phyloP scores from a whole-genome alignment of 1,139 yeast genomes.

The Saccharomycopsis hybrid region DNA sequence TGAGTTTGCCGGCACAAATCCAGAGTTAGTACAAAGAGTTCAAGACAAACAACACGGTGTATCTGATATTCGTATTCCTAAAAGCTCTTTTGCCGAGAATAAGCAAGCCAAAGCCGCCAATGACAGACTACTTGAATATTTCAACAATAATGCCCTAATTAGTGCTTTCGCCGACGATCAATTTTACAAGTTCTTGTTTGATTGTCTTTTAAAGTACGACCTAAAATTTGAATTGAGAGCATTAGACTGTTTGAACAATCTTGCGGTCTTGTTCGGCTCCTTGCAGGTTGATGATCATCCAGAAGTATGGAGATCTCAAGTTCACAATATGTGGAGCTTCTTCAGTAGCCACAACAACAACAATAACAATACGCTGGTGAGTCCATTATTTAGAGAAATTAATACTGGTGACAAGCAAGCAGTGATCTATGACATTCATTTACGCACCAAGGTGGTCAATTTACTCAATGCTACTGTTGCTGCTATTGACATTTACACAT shows the following conservation, averaged over 20 bases:
- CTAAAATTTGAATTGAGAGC: conserved; percentile 16
- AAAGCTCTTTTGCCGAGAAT: background rate
- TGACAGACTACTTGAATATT: conserved; percentile 20
- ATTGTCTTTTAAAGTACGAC: conserved; percentile 12
- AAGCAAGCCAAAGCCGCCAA: conserved; percentile 13
- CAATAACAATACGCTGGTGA: background rate
- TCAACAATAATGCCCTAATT: conserved; percentile 7
- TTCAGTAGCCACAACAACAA: background rate
- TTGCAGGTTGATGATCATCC: conserved; percentile 9
- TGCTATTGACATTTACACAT: too few species aligned
- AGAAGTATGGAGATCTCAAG: conserved; percentile 7
- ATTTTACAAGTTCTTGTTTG: conserved; percentile 16
- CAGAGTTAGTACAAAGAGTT: background rate
- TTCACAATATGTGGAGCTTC: conserved; percentile 6
- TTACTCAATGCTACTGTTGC: conserved; percentile 12
- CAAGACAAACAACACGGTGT: background rate
- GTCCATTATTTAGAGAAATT: background rate
- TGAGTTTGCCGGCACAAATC: conserved; percentile 42
- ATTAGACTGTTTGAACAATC: conserved; percentile 18
- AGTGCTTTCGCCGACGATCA: conserved; percentile 8
- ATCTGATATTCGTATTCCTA: too few species aligned
- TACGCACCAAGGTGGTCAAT: conserved; percentile 3
- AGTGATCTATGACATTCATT: conserved; percentile 6
- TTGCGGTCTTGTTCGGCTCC: conserved; percentile 14
- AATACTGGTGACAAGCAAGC: background rate